These are phyloP conservation scores for Wickerhamomyces canadensis DNA, from an alignment of 805 yeast genomes.

Conservation along the genomic window DNA sequence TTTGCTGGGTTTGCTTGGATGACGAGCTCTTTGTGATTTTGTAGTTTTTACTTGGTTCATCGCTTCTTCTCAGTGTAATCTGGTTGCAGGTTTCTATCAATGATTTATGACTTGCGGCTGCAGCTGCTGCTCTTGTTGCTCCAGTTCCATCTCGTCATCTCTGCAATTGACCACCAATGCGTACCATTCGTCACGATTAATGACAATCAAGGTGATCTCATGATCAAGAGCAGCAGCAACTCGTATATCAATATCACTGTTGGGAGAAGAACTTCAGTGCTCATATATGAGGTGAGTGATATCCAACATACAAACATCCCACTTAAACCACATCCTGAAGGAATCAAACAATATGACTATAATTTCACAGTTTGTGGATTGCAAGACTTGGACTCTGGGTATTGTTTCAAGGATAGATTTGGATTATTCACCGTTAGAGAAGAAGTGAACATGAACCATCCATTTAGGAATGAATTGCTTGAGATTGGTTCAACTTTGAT, in stretches of 20 bases:
- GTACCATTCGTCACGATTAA: not conserved
- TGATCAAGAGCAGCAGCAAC: not conserved
- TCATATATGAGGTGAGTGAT: conserved; percentile 5
- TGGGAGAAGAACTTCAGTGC: not conserved
- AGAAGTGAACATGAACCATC: not conserved
- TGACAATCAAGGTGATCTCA: no score
- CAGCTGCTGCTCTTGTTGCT: not conserved
- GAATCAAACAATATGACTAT: conserved; percentile 2
- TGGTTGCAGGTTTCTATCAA: no score
- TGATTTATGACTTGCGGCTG: no score
- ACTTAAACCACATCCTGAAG: conserved; percentile 1
- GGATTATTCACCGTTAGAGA: conserved; percentile 1
- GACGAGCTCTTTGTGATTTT: no score
- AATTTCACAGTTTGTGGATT: conserved; percentile 7
- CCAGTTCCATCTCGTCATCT: not conserved
- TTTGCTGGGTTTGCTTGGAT: no score
- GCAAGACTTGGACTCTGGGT: conserved; percentile 4
- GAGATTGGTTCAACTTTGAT: not conserved
- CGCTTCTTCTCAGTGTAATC: no score
- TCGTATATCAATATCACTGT: conserved; percentile 1
- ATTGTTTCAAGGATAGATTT: conserved; percentile 1
- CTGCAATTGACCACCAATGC: not conserved
- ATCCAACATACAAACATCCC: conserved; percentile 4
- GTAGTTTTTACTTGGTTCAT: no score
- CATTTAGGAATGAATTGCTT: not conserved